These are phyloP conservation scores for Xylaria cubensis DNA, from an alignment of 495 filamentous ascomycete genomes.

Conservation along the genomic window DNA sequence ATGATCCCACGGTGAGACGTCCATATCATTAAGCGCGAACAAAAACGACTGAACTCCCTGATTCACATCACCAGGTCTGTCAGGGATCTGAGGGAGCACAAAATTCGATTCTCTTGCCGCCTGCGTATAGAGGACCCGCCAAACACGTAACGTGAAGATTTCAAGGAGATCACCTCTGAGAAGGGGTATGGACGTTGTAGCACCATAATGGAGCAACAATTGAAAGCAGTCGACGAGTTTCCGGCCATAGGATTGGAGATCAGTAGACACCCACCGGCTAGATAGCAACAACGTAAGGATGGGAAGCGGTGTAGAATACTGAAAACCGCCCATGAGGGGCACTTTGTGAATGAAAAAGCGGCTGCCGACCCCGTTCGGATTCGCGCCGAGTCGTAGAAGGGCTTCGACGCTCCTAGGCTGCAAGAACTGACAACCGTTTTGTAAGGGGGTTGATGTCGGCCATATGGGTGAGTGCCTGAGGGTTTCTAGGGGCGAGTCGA, in stretches of 20 bases:
- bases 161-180: neutral
- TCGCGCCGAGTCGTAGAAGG: slow-evolving; percentile 6
- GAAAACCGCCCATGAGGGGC: neutral
- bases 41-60: neutral
- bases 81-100: neutral
- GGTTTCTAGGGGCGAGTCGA: neutral
- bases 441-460: neutral
- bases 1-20: neutral
- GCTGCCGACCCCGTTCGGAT: neutral
- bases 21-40: neutral
- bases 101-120: neutral
- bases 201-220: neutral
- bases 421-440: neutral
- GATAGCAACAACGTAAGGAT: neutral
- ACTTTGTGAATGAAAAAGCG: neutral
- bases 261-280: neutral
- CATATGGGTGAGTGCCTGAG: neutral
- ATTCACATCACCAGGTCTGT: neutral
- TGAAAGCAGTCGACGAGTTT: neutral
- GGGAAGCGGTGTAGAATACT: neutral
- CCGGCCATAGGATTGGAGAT: neutral
- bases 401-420: neutral
- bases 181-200: neutral
- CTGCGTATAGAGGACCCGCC: neutral
- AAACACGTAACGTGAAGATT: neutral